Conservation (phyloP, 768 basidiomycete genomes). For the Boletus reticuloceps region DNA sequence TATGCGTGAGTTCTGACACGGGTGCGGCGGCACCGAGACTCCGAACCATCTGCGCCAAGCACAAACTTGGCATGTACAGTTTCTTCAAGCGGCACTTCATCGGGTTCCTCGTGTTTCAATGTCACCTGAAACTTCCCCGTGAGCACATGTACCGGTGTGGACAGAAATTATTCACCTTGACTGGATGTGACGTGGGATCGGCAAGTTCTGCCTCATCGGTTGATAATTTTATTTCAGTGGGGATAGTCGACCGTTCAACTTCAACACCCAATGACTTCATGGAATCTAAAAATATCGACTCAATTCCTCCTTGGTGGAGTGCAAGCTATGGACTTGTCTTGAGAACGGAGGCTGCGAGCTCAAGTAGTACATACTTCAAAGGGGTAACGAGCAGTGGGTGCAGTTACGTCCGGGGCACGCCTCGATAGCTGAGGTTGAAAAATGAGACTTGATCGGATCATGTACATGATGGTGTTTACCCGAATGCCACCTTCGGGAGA, state of each 20-base stretch:
- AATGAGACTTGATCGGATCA: neutral
- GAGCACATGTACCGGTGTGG: neutral
- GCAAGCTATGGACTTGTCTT: conserved; percentile 17
- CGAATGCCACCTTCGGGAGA: conserved; percentile 57
- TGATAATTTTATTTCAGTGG: conserved; percentile 30
- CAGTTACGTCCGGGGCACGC: conserved; percentile 57
- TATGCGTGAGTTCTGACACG: neutral
- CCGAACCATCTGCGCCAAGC: conserved; percentile 69
- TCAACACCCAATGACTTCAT: conserved; percentile 2
- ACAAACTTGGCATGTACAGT: conserved; percentile 71
- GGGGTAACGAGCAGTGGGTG: conserved; percentile 62
- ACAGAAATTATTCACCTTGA: conserved; percentile 13
- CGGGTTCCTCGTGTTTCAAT: conserved; percentile 20
- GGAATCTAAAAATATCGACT: neutral
- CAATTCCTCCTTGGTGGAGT: conserved; percentile 32
- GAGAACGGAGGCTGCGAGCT: neutral
- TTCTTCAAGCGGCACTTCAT: conserved; percentile 43
- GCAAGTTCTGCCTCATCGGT: conserved; percentile 18
- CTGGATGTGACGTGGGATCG: conserved; percentile 21
- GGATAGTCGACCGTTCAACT: conserved; percentile 33
- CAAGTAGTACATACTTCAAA: conserved; percentile 50
- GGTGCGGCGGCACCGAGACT: neutral
- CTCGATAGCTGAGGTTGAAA: conserved; percentile 49
- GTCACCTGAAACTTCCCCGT: conserved; percentile 17
- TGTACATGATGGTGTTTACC: conserved; percentile 30